A percentile compares a stretch with the other conserved stretches of the same genome.
Conservation (phyloP, 495 filamentous ascomycete genomes). For the Neurospora sp. region DNA sequence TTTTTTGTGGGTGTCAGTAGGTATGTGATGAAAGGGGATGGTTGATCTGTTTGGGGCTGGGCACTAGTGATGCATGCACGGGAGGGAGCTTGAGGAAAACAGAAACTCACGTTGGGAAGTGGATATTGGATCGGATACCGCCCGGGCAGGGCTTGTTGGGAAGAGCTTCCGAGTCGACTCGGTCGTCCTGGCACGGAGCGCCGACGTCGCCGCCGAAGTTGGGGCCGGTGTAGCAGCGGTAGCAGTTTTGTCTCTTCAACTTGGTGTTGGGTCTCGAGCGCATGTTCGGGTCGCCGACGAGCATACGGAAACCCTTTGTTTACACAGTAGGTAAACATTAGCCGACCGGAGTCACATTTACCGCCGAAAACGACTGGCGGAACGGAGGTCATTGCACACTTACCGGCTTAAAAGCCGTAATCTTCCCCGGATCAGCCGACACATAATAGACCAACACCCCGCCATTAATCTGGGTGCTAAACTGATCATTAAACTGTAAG, state of each 20-base stretch:
- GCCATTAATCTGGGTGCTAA: slow-evolving; percentile 37
- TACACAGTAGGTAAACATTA: neutral
- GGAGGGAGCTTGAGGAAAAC: neutral
- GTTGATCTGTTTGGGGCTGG: no score
- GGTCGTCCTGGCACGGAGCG: slow-evolving; percentile 33
- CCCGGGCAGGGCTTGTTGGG: slow-evolving; percentile 31
- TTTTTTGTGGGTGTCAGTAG: neutral
- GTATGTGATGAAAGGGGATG: neutral
- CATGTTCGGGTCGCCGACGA: slow-evolving; percentile 36
- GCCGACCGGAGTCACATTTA: neutral
- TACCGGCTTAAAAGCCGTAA: slow-evolving; percentile 44
- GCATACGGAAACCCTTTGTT: slow-evolving; percentile 31
- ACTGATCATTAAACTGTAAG: slow-evolving; percentile 36
- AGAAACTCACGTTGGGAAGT: slow-evolving; percentile 37
- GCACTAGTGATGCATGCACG: neutral
- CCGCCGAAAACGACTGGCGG: neutral
- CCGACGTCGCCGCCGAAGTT: slow-evolving; percentile 36
- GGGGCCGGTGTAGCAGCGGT: slow-evolving; percentile 39
- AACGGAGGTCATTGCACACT: slow-evolving; percentile 1
- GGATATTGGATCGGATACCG: slow-evolving; percentile 43
- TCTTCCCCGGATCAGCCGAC: slow-evolving; percentile 38
- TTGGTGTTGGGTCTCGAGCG: slow-evolving; percentile 27
- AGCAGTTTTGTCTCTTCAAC: slow-evolving; percentile 36
- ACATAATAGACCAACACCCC: slow-evolving; percentile 46
- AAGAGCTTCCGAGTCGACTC: slow-evolving; percentile 29